These are phyloP conservation scores for Macrolepiota fuliginosa DNA, from an alignment of 768 basidiomycete species.

Conservation along the genomic window DNA sequence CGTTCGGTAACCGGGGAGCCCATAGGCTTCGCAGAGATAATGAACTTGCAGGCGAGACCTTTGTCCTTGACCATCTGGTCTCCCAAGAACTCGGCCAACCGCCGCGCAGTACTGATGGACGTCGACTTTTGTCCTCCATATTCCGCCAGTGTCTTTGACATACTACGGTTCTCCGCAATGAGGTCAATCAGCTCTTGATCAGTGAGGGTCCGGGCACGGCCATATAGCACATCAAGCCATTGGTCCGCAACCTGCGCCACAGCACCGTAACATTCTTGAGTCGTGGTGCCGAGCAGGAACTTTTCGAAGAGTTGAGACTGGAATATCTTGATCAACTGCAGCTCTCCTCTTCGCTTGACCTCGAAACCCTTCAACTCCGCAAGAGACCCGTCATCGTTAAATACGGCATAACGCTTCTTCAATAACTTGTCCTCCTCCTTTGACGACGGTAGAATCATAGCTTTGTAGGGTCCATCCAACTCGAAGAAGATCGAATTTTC, in stretches of 20 bases:
- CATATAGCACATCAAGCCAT: conserved; percentile 96
- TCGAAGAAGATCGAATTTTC: conserved; percentile 99
- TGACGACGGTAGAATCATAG: conserved; percentile 98
- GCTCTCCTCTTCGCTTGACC: conserved; percentile 94
- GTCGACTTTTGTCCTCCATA: conserved; percentile 98
- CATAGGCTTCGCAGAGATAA: conserved; percentile 91
- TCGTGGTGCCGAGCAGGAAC: conserved; percentile 90
- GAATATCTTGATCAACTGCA: conserved; percentile 99
- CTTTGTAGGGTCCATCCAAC: conserved; percentile 96
- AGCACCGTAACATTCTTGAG: conserved; percentile 92
- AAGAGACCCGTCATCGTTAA: conserved; percentile 96
- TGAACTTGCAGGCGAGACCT: conserved; percentile 97
- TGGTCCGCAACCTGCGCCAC: conserved; percentile 94
- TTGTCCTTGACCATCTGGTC: conserved; percentile 99
- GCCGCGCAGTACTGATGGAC: conserved; percentile 92
- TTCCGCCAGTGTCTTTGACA: conserved; percentile 95
- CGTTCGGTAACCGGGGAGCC: conserved; percentile 97
- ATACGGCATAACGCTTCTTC: conserved; percentile 99
- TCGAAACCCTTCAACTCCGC: conserved; percentile 99
- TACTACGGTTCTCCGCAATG: conserved; percentile 97
- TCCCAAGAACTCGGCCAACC: conserved; percentile 95
- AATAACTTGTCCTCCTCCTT: conserved; percentile 98
- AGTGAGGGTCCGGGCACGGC: conserved; percentile 74
- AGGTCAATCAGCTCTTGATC: conserved; percentile 96
- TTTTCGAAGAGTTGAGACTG: conserved; percentile 98